phyloP scores from a whole-genome alignment of 2,329 filamentous ascomycete species.

The Ceratocystis alfenasii region DNA sequence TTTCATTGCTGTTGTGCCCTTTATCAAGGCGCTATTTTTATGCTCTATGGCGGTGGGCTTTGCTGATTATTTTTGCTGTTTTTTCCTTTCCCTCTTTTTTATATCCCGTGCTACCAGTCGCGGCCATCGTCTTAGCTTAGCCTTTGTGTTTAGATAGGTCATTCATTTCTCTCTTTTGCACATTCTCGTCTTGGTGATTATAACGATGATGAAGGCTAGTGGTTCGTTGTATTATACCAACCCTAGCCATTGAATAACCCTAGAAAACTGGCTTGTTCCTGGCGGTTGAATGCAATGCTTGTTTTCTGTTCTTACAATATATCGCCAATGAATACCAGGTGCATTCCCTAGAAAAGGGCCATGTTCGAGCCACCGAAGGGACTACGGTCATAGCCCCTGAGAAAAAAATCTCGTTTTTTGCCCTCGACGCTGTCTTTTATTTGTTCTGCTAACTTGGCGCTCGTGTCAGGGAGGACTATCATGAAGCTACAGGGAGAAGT shows the following conservation, averaged over 20 bases:
- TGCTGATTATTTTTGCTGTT: conserved; percentile 10
- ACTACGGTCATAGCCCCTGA: background rate
- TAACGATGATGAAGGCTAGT: background rate
- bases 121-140: conserved; percentile 5
- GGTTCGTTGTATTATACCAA: background rate
- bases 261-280: background rate
- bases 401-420: background rate
- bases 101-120: conserved; percentile 3
- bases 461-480: background rate
- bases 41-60: background rate
- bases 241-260: background rate
- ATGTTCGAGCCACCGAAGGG: background rate
- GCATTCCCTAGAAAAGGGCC: background rate
- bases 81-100: conserved; percentile 7
- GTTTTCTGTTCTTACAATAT: background rate
- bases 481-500: conserved; percentile 6
- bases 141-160: conserved; percentile 6
- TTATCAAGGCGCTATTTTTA: conserved; percentile 6
- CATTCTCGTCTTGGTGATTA: background rate
- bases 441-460: background rate
- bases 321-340: background rate
- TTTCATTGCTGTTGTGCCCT: background rate
- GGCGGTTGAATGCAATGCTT: background rate
- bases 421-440: background rate
- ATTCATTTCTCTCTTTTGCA: background rate